phyloP scores from a whole-genome alignment of 2,329 filamentous ascomycete species.

The Exophiala dermatitidis region DNA sequence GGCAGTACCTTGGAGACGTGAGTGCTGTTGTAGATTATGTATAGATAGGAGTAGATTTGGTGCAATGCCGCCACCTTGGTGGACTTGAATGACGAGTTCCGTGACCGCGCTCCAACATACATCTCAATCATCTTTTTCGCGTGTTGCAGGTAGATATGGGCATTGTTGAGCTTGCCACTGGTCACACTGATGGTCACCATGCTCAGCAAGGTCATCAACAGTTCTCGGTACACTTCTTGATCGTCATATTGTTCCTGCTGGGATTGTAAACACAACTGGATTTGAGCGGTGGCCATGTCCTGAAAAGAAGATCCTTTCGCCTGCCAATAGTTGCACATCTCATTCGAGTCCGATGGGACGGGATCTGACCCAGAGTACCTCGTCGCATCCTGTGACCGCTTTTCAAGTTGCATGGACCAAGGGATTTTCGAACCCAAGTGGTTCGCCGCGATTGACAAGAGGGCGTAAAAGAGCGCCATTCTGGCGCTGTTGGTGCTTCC shows the following conservation, averaged over 20 bases:
- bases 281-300: slow-evolving; percentile 4
- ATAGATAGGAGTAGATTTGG: slow-evolving; percentile 8
- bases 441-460: slow-evolving; percentile 4
- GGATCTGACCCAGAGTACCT: slow-evolving; percentile 1
- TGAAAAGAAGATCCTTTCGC: slow-evolving; percentile 3
- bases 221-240: slow-evolving; percentile 4
- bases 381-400: background rate
- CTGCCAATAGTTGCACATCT: slow-evolving; percentile 7
- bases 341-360: background rate
- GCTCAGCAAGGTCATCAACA: slow-evolving; percentile 8
- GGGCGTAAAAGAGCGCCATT: slow-evolving; percentile 6
- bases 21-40: slow-evolving; percentile 10
- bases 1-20: background rate
- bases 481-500: slow-evolving; percentile 6
- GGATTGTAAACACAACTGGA: background rate
- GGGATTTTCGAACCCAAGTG: slow-evolving; percentile 4
- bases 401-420: slow-evolving; percentile 3
- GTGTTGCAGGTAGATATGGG: slow-evolving; percentile 7
- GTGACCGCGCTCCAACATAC: background rate
- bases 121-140: slow-evolving; percentile 7
- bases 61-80: slow-evolving; percentile 5
- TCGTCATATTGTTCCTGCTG: slow-evolving; percentile 1
- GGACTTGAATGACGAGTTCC: slow-evolving; percentile 6
- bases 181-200: slow-evolving; percentile 11
- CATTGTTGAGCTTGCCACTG: slow-evolving; percentile 3